Base-by-base conservation (phyloP, 2,329 filamentous ascomycete genomes). In the Didymella keratinophila region DNA sequence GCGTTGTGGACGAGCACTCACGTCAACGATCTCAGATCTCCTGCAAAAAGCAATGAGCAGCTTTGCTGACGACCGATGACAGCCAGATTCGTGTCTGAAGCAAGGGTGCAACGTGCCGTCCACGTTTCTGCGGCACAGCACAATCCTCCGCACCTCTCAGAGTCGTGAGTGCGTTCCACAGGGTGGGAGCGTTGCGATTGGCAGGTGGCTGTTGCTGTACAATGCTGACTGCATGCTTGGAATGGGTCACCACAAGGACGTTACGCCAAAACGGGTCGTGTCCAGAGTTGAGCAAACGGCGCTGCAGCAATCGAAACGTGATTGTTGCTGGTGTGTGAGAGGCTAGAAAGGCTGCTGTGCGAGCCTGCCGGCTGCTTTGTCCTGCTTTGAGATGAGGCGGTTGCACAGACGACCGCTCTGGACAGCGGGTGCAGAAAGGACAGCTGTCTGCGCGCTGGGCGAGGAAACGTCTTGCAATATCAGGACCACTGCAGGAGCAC, bases 41-140 rank as follows among this genome's bases (percentile, higher is more conserved):
- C 25, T 55, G 41, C 25, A 28, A 28, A 27, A 55, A 52, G 52
- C 45, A 48, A 54, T 6, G 39, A 42, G 30, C 41, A 43, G 39
- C 39, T 42, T 25, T 54, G 50, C 50, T 54, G 44, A 51, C 41
- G 43, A 63, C 32, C 45, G 64, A 60, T 68, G 63, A 65, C 55
- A 32, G 43, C 47, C 50, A 52, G 36, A 50, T 44, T 53, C 23
- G 43, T 62, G 56, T 45, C 30, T 46, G 44, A 70, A 52, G 69
- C 70, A 66, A 72, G 72, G 72, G 69, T 73, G 65, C 70, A 74
- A 73, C 71, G 72, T 74, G 72, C 67, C 66, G 53, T 65, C 67
- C 70, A 74, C 71, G 71, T 73, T 74, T 65, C 58, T 66, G 69
- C 63, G 63, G 63, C 61, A 64, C 56, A 62, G 60, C 62, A 63